Conservation (phyloP, 2,329 filamentous ascomycete species). For the Ramichloridium luteum region DNA sequence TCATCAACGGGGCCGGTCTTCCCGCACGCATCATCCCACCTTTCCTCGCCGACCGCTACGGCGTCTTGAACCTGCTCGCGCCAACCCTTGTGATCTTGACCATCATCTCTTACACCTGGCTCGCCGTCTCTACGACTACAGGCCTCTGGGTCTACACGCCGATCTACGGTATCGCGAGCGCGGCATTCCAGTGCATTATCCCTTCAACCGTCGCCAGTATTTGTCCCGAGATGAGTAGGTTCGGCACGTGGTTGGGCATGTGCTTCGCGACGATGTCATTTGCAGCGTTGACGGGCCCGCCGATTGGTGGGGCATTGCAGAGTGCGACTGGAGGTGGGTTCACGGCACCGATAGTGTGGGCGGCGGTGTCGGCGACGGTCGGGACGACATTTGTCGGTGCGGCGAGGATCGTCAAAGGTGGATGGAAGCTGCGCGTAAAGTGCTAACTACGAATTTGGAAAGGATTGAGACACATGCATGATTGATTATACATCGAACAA, state of each 20-base stretch:
- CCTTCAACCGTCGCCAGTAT: constrained; percentile 32
- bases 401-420: constrained; percentile 17
- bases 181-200: constrained; percentile 35
- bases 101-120: constrained; percentile 46
- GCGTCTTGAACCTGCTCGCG: constrained; percentile 45
- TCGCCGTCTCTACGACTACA: constrained; percentile 31
- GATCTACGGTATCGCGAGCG: constrained; percentile 34
- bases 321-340: constrained; percentile 29
- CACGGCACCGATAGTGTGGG: constrained; percentile 33
- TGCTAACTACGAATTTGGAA: constrained; percentile 4
- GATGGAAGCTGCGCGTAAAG: constrained; percentile 14
- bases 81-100: constrained; percentile 35
- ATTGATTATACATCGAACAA: too few species aligned
- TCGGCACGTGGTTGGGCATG: constrained; percentile 38
- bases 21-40: constrained; percentile 40
- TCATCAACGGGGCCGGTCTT: constrained; percentile 47
- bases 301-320: constrained; percentile 36
- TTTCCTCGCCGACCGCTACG: constrained; percentile 43
- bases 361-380: constrained; percentile 19
- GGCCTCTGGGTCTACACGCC: constrained; percentile 34
- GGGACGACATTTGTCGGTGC: constrained; percentile 11
- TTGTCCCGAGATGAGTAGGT: constrained; percentile 34
- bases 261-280: constrained; percentile 34
- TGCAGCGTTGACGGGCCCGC: constrained; percentile 34
- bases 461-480: too few species aligned